Evolutionary conservation across 2,329 filamentous ascomycete genomes (phyloP), one percentile per base, ranked within the genome.

Genomic region (Alternaria burnsii): DNA sequence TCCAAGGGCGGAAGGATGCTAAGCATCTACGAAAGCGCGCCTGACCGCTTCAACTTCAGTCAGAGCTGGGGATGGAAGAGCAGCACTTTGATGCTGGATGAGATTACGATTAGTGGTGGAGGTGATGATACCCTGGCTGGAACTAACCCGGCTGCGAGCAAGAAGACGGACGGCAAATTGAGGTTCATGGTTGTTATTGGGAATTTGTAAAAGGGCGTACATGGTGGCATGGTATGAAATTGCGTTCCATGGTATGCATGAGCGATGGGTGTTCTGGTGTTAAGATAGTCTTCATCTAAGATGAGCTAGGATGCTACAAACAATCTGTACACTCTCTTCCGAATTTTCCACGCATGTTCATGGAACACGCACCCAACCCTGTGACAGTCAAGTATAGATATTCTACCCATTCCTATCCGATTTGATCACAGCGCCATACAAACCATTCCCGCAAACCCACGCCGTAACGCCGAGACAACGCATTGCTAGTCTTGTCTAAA

Each of bases 1-100:
- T 83, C 80, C 22, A 85, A 86, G 64, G 85, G 84, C n/a, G 86
- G 85, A 3, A 76, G 85, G 14, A 83, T 87, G 79, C 71, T 88
- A 36, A 85, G 82, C 52, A 85, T 87, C n/a, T 87, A 87, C 65
- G 85, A 87, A 64, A 83, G 80, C 46, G 85, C 85, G 5, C 85
- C 85, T 1, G 85, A 87, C 67, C 81, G 80, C 56, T 88, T 88
- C 72, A 87, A 87, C 68, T 87, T 87, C 70, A 84, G 82, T 47
- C 86, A 88, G 75, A 85, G 83, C 63, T 87, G 85, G 85, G 85
- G 85, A 1, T 87, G 85, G 85, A 87, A 86, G 79, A 86, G 84
- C 63, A 84, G 82, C 68, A 86, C 84, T n/a, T 73, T 87, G 63
- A 85, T 86, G 78, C 71, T 86, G 28, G 84, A 86, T 66, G 83